Conservation (phyloP, 129 eudicot species). For the Ambrosia trifida region DNA sequence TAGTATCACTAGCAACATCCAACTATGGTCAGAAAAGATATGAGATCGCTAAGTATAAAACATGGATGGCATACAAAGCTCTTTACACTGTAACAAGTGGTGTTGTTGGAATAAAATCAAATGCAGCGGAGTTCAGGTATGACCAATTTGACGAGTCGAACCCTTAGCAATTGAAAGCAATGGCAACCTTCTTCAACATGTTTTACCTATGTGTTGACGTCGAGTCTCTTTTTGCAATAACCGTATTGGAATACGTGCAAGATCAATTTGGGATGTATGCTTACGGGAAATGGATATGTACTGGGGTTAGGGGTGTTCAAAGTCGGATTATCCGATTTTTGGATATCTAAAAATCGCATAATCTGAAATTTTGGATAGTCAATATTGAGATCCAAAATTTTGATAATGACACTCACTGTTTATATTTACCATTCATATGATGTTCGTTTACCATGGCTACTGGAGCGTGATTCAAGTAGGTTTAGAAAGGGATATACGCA, state of each 20-base stretch:
- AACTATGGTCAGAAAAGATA: neutral
- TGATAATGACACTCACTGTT: no score
- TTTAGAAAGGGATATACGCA: no score
- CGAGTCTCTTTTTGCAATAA: neutral
- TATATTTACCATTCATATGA: no score
- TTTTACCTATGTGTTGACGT: neutral
- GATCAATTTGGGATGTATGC: neutral
- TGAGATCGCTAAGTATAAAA: neutral
- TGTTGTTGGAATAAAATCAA: neutral
- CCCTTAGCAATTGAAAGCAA: neutral
- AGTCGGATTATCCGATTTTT: no score
- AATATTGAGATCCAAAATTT: no score
- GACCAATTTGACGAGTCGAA: neutral
- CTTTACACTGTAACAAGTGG: neutral
- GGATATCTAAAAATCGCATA: no score
- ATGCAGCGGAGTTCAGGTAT: neutral
- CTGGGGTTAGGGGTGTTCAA: no score
- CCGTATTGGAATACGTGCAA: neutral
- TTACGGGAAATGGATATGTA: neutral
- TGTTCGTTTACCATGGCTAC: no score
- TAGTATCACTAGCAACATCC: neutral
- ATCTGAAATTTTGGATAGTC: no score
- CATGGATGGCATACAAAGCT: neutral
- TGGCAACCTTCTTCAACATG: neutral
- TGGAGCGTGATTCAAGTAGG: no score